These are phyloP conservation scores for Camellia lanceoleosa DNA, from an alignment of 148 eudicot species.

Conservation along the genomic window DNA sequence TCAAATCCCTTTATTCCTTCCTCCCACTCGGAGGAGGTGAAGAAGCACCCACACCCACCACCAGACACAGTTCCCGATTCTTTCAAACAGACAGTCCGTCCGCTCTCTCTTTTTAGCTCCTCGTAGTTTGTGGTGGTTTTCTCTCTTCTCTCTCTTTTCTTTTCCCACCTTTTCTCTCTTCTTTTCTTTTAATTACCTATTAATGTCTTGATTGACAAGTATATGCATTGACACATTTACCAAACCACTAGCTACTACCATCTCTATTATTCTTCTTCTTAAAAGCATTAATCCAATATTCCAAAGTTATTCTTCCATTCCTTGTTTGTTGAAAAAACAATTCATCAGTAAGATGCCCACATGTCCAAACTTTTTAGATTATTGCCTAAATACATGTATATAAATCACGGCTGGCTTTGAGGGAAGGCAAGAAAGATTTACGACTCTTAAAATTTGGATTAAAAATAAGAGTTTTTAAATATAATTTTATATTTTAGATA, in stretches of 20 bases:
- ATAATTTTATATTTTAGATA: too few relatives aligned
- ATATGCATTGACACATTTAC: background rate
- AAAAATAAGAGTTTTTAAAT: too few relatives aligned
- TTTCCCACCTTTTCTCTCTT: background rate
- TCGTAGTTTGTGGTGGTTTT: conserved; percentile 34
- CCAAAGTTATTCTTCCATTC: conserved; percentile 9
- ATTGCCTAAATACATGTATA: conserved; percentile 22
- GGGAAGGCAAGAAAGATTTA: too few relatives aligned
- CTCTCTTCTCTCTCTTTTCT: conserved; percentile 2
- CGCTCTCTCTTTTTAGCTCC: conserved; percentile 47
- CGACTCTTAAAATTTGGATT: too few relatives aligned
- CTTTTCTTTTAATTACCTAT: conserved; percentile 8
- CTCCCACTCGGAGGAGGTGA: too few relatives aligned
- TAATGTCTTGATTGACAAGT: conserved; percentile 19
- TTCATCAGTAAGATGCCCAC: conserved; percentile 12
- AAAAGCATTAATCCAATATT: background rate
- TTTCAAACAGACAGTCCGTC: conserved; percentile 77
- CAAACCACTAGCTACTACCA: background rate
- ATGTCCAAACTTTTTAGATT: conserved; percentile 21
- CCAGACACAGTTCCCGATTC: conserved; percentile 35
- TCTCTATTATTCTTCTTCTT: background rate
- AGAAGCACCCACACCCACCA: background rate
- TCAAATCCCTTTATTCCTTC: too few relatives aligned
- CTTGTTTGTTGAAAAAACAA: conserved; percentile 7
- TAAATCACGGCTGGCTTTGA: too few relatives aligned